Conservation (phyloP, 352 stramenopile species). For the Globisporangium spinosum region DNA sequence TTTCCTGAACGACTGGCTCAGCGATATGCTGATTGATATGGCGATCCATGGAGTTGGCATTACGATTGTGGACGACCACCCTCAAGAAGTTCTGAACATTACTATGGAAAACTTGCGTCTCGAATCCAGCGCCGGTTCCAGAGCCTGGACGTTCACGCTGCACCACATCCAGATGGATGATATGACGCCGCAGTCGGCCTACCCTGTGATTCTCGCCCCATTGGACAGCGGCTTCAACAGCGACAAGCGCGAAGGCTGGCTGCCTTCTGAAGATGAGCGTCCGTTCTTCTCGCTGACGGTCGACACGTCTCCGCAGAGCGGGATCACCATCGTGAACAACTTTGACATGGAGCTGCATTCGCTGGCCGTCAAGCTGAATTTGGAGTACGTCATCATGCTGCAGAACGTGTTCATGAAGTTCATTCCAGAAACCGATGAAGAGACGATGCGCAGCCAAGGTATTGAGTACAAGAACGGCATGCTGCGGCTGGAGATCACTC, state of each 20-base stretch:
- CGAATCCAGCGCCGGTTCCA: conserved; percentile 43
- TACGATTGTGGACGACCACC: conserved; percentile 73
- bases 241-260: conserved; percentile 82
- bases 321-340: conserved; percentile 75
- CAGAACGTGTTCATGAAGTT: conserved; percentile 75
- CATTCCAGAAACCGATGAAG: conserved; percentile 64
- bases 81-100: conserved; percentile 81
- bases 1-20: conserved; percentile 70
- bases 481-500: conserved; percentile 41
- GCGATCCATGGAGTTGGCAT: conserved; percentile 70
- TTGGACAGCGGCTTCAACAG: conserved; percentile 87
- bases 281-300: conserved; percentile 69
- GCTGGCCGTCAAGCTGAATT: conserved; percentile 69
- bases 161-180: conserved; percentile 88
- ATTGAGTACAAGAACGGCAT: conserved; percentile 62
- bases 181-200: conserved; percentile 69
- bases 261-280: conserved; percentile 66
- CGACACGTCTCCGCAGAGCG: conserved; percentile 59
- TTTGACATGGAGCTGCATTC: conserved; percentile 72
- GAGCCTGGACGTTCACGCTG: conserved; percentile 50
- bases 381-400: conserved; percentile 77
- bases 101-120: conserved; percentile 84
- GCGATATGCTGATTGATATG: conserved; percentile 69
- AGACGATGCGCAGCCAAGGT: conserved; percentile 50
- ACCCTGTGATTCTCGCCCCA: conserved; percentile 73